These are phyloP conservation scores for Penicillium taxi DNA, from an alignment of 495 filamentous ascomycete species.

Conservation along the genomic window DNA sequence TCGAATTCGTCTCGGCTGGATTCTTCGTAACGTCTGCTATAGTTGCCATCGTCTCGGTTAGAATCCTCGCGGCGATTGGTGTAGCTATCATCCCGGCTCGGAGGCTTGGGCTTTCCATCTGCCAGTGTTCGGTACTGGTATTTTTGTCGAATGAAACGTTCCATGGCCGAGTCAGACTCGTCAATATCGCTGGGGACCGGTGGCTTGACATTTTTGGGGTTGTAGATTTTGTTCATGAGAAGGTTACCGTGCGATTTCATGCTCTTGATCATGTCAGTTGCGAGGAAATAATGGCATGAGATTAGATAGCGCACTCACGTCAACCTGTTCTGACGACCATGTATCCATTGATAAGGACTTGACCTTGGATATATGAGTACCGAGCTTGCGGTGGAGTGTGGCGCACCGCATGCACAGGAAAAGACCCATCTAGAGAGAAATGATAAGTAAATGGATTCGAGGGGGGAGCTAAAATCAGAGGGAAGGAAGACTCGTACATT, in stretches of 20 bases:
- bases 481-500: slow-evolving; percentile 55
- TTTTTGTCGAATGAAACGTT: slow-evolving; percentile 88
- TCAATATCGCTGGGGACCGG: slow-evolving; percentile 81
- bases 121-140: slow-evolving; percentile 63
- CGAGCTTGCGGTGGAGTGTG: slow-evolving; percentile 88
- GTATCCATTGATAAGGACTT: slow-evolving; percentile 97
- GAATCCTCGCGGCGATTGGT: slow-evolving; percentile 11
- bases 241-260: slow-evolving; percentile 89
- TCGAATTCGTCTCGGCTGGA: slow-evolving; percentile 2
- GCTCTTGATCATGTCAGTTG: slow-evolving; percentile 43
- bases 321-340: slow-evolving; percentile 91
- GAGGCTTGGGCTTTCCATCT: slow-evolving; percentile 42
- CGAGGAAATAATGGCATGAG: not conserved
- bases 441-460: slow-evolving; percentile 16
- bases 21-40: slow-evolving; percentile 14
- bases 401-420: slow-evolving; percentile 99
- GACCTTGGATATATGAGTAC: slow-evolving; percentile 96
- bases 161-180: slow-evolving; percentile 86
- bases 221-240: slow-evolving; percentile 77
- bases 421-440: slow-evolving; percentile 63
- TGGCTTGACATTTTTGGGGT: slow-evolving; percentile 72
- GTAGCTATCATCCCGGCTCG: slow-evolving; percentile 36
- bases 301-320: slow-evolving; percentile 48
- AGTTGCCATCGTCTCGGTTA: slow-evolving; percentile 25
- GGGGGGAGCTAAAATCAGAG: not conserved